Percentiles rank a stretch among this genome's conserved stretches.
phyloP scores from a whole-genome alignment of 345 rosid species.

The Cardamine resedifolia region DNA sequence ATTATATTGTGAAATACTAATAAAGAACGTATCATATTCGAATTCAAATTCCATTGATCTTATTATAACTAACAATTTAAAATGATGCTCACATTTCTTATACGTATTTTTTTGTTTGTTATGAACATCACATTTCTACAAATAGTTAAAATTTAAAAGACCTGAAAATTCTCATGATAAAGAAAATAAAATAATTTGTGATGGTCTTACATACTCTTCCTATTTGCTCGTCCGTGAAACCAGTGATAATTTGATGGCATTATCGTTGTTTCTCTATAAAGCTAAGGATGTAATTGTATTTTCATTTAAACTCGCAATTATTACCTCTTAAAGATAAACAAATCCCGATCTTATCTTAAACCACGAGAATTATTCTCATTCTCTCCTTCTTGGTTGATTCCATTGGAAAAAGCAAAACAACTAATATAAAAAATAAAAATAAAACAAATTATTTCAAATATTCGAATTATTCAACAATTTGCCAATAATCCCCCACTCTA shows the following conservation, averaged over 20 bases:
- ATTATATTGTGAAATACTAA: neutral
- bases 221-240: neutral
- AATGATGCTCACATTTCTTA: neutral
- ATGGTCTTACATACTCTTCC: neutral
- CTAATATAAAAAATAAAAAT: neutral
- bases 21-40: neutral
- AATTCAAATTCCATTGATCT: neutral
- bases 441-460: neutral
- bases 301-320: neutral
- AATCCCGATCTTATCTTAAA: slow-evolving; percentile 30
- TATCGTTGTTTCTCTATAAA: neutral
- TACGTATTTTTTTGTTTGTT: too few species aligned
- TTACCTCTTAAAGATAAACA: slow-evolving; percentile 12
- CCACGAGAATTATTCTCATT: slow-evolving; percentile 19
- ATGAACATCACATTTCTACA: neutral
- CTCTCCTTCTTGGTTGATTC: slow-evolving; percentile 2
- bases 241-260: neutral
- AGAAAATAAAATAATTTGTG: neutral
- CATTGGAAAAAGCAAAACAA: slow-evolving; percentile 18
- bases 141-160: neutral
- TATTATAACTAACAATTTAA: neutral
- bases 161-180: neutral
- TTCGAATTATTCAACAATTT: neutral
- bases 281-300: neutral
- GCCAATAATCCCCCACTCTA: neutral